phyloP scores from a whole-genome alignment of 1,284 basidiomycete species.

The Tilletia indica region DNA sequence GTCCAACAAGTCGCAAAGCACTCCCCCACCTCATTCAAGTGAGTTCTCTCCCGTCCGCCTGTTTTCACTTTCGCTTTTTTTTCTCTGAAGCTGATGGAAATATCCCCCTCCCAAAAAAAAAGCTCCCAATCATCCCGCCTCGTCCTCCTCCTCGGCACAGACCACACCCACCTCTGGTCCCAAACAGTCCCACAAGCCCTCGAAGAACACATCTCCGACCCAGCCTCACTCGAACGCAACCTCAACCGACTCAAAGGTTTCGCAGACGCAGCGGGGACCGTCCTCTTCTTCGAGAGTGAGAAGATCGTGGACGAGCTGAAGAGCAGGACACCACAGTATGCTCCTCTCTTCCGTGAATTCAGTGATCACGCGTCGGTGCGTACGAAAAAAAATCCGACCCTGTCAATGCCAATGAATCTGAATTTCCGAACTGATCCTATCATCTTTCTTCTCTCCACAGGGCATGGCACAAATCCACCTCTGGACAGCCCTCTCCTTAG shows the following conservation, averaged over 20 bases:
- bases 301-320: slow-evolving; percentile 45
- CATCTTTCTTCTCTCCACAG: slow-evolving; percentile 25
- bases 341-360: slow-evolving; percentile 56
- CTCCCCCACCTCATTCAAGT: slow-evolving; percentile 8
- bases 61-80: background rate
- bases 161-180: slow-evolving; percentile 58
- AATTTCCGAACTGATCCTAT: background rate
- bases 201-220: slow-evolving; percentile 29
- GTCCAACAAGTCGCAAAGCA: slow-evolving; percentile 1
- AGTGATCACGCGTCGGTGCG: slow-evolving; percentile 26
- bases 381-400: too few species aligned
- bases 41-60: background rate
- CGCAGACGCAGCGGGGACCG: slow-evolving; percentile 58
- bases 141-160: slow-evolving; percentile 56
- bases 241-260: slow-evolving; percentile 53
- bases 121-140: slow-evolving; percentile 17
- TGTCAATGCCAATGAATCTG: background rate
- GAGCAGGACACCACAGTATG: slow-evolving; percentile 57
- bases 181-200: slow-evolving; percentile 51
- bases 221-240: slow-evolving; percentile 25
- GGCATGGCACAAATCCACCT: slow-evolving; percentile 58
- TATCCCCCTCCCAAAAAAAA: background rate
- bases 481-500: slow-evolving; percentile 59
- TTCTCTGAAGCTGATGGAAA: background rate
- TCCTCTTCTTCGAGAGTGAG: slow-evolving; percentile 57